Evolutionary conservation across 352 stramenopile genomes (phyloP), one percentile per base, ranked within the genome.

Genomic region (Pythium guiyangense): DNA sequence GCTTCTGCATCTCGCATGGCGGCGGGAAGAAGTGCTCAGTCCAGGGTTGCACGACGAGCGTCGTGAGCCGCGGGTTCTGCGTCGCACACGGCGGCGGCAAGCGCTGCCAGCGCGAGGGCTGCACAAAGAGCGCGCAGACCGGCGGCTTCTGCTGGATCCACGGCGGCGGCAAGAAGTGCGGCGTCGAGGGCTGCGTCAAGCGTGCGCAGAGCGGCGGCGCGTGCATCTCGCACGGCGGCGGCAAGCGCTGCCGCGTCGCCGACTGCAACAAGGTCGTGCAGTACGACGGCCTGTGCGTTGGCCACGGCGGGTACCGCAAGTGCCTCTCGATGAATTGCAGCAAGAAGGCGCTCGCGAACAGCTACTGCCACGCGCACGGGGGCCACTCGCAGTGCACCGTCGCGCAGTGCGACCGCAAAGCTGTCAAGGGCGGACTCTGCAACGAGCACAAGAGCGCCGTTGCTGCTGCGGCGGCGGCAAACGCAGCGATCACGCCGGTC

Each of bases 1-100:
- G 78, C 31, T 86, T 81, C 42, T 88, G 77, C 64, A 88, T 88
- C 49, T 72, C 77, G 9, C 77, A 88, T 52, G 77, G 77, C 45
- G 77, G 77, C 39, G 77, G 77, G 56, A 88, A 88, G 59, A 77
- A 77, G 54, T 77, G 69, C 40, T 57, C 63, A 1, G 67, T 77
- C 4, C 40, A 70, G 27, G 50, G 54, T 39, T 77, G 69, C 54
- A 71, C 66, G 2, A 77, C 69, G 9, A 74, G 66, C 60, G 64
- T 74, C 42, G 69, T 77, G 51, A 77, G 69, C 34, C 63, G 69
- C 47, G 72, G 72, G 22, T 77, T 70, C 35, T 82, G 72, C 42
- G 72, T 82, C 5, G 70, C 72, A 9, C 72, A 82, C 45, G 72
- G 72, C 46, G 72, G 72, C 12, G 72, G 72, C 39, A 82, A 82